Evolutionary conservation across 805 yeast species (phyloP), one percentile per base, ranked within the genome.

Genomic region (Ogataea pini): DNA sequence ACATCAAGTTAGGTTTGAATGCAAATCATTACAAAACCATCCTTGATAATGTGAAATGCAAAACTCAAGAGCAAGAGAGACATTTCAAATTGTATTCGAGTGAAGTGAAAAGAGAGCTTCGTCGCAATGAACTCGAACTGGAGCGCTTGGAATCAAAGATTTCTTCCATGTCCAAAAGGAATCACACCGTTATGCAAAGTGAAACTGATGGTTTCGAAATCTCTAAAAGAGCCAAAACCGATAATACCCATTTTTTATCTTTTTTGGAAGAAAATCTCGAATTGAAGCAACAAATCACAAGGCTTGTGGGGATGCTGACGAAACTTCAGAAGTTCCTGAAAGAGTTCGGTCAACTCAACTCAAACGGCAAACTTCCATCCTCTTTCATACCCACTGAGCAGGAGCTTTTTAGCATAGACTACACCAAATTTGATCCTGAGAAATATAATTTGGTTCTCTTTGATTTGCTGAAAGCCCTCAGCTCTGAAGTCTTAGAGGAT

Each of bases 401-500:
- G 27, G 62, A 60, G 28, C 31, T 56, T 4, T 39, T 54, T n/a
- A 51, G 51, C 14, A 42, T 50, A 3, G 58, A 56, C 33, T 22
- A 44, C 13, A 27, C 28, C 9, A 29, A 38, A 1, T 51, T 55
- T 36, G 50, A 52, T 24, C 13, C 62, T 4, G 7, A 40, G 4
- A 43, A 52, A 24, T 39, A 60, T 24, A 59, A 64, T 49, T 7
- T 20, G 16, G 42, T 34, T 24, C 50, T 60, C 16, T 33, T 56
- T 5, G 47, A 49, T 10, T 24, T 64, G 7, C 32, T 64, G n/a
- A 51, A 54, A 20, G 49, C 50, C 1, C 44, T 62, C 16, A 50
- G 49, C 13, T 17, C 39, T 7, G 61, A 58, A 18, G 52, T 51
- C 1, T 39, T 48, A 28, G 61, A 63, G 12, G 67, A 64, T 47